Evolutionary conservation across 768 basidiomycete species (phyloP), one percentile per base, ranked within the genome.

Genomic region (Serpula lacrymans): DNA sequence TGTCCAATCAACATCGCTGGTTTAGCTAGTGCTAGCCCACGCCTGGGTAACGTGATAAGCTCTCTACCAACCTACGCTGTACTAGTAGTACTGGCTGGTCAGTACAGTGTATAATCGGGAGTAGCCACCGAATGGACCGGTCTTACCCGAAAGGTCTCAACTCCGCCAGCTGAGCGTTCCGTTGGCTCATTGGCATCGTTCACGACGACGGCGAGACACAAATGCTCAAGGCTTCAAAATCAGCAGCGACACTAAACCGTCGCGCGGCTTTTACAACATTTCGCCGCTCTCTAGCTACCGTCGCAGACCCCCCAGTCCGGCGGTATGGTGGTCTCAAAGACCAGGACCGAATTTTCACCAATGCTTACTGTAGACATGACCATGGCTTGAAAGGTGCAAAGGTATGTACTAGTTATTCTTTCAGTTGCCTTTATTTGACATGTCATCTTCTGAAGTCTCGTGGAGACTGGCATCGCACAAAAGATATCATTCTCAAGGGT

Each of bases 391-490:
- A 96, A 65, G 95, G 95, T 29, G 95, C 95, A 16, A 59, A 78
- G 77, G 92, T 92, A 41, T 43, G 81, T 63, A n/a, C 33, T 7
- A 14, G 32, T 37, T 24, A 9, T 33, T 22, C 20, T 9, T 20
- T 6, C 12, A 13, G 4, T 23, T 18, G 16, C 13, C 10, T 16
- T 3, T 22, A 9, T 4, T 34, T 45, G 36, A 45, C 37, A 31
- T 16, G 33, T 44, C 43, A 43, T 32, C 16, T 5, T 13, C 22
- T 26, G 18, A 47, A 94, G 88, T 76, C 86, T 30, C 85, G 95
- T 33, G 95, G 95, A 8, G 95, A 99, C 70, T 99, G 95, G 95
- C 95, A 98, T 64, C 78, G 79, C 49, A 99, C 95, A 46, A 99
- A 98, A 65, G 95, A 98, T 46, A 95, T 99, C 52, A 50, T 98